These are phyloP conservation scores for Sanguinoderma infundibulare DNA, from an alignment of 1,284 basidiomycete genomes.

Conservation along the genomic window DNA sequence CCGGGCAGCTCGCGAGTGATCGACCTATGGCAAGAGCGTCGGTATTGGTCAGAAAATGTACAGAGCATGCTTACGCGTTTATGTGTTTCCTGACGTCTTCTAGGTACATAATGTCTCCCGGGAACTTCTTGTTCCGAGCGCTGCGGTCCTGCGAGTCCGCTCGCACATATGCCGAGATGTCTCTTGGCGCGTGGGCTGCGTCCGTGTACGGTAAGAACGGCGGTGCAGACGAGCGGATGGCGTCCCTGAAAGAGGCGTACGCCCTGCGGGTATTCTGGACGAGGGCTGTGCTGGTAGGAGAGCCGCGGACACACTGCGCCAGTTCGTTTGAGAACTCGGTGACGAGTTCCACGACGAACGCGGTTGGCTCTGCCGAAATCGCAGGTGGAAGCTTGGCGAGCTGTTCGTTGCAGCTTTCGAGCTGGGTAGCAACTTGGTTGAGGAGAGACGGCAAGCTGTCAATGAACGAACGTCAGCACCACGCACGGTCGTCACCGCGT, in stretches of 20 bases:
- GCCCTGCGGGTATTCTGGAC: slow-evolving; percentile 13
- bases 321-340: slow-evolving; percentile 49
- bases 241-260: slow-evolving; percentile 11
- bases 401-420: slow-evolving; percentile 40
- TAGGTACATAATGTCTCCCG: slow-evolving; percentile 22
- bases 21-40: slow-evolving; percentile 35
- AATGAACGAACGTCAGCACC: neutral
- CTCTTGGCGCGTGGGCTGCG: slow-evolving; percentile 14
- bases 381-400: slow-evolving; percentile 47
- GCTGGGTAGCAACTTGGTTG: slow-evolving; percentile 41
- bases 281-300: slow-evolving; percentile 12
- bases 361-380: slow-evolving; percentile 45
- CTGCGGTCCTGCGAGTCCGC: slow-evolving; percentile 32
- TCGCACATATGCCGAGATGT: slow-evolving; percentile 24
- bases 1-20: slow-evolving; percentile 55
- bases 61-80: slow-evolving; percentile 14
- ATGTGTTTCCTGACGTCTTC: slow-evolving; percentile 29
- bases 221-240: slow-evolving; percentile 37
- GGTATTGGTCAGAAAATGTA: neutral
- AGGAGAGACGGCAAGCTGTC: slow-evolving; percentile 48
- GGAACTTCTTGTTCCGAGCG: slow-evolving; percentile 1
- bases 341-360: slow-evolving; percentile 51
- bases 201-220: slow-evolving; percentile 38
- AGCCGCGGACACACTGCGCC: slow-evolving; percentile 41
- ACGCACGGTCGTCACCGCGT: neutral